Percentiles rank a stretch among this genome's conserved stretches.
phyloP scores from a whole-genome alignment of 2,329 filamentous ascomycete genomes.

The Trichoderma atrobrunneum region DNA sequence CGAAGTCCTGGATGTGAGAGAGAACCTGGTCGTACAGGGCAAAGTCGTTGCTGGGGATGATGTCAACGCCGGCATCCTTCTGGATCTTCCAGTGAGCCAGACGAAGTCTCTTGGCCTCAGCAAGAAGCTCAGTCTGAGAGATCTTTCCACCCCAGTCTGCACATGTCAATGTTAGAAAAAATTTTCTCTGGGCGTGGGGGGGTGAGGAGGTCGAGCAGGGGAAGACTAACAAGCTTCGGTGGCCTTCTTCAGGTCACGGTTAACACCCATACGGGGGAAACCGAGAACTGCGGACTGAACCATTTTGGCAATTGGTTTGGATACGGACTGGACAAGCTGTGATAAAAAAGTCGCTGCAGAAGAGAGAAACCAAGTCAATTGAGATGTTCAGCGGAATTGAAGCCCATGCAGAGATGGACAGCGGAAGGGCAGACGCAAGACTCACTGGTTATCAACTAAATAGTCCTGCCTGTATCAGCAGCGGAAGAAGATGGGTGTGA shows the following conservation, averaged over 20 bases:
- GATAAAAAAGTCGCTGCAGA: neutral
- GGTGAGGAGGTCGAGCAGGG: conserved; percentile 24
- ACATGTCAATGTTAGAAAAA: conserved; percentile 24
- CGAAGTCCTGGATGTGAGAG: conserved; percentile 97
- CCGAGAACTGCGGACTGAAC: conserved; percentile 79
- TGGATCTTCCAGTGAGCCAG: conserved; percentile 99
- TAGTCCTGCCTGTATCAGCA: conserved; percentile 12
- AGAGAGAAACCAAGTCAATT: neutral
- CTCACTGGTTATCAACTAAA: conserved; percentile 6
- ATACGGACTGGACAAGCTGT: conserved; percentile 6
- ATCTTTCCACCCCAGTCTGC: conserved; percentile 86
- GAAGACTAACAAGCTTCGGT: conserved; percentile 78
- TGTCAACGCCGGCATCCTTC: conserved; percentile 94
- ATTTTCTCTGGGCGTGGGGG: neutral
- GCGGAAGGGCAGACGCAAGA: neutral
- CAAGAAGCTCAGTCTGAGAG: conserved; percentile 83
- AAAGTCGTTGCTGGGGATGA: conserved; percentile 99
- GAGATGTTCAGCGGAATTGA: neutral
- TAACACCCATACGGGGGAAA: conserved; percentile 97
- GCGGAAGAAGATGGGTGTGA: neutral
- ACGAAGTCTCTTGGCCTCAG: conserved; percentile 95
- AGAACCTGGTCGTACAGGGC: conserved; percentile 98
- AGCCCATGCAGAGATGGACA: neutral
- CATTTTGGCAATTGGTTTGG: conserved; percentile 47
- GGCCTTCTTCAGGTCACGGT: conserved; percentile 99